A percentile compares a stretch with the other conserved stretches of the same genome.
These are phyloP conservation scores for Thelephora terrestris DNA, from an alignment of 1,284 basidiomycete genomes.

Conservation along the genomic window DNA sequence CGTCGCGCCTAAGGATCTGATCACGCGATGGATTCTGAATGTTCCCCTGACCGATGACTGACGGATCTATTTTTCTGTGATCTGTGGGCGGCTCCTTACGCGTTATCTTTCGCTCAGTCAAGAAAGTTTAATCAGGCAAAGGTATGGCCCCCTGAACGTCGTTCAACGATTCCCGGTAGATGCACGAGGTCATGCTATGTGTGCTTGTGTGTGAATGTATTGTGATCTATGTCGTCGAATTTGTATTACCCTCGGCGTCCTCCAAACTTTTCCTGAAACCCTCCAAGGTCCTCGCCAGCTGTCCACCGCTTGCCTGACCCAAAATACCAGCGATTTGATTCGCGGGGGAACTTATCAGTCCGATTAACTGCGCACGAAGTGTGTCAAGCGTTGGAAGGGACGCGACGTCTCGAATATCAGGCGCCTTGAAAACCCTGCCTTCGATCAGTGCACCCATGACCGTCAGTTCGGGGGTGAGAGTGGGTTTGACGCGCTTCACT, in stretches of 20 bases:
- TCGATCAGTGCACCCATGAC: slow-evolving; percentile 72
- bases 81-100: too few relatives aligned
- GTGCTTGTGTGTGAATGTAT: too few relatives aligned
- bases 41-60: slow-evolving; percentile 9
- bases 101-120: too few relatives aligned
- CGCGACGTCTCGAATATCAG: slow-evolving; percentile 49
- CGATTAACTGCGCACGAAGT: slow-evolving; percentile 65
- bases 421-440: slow-evolving; percentile 51
- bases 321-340: slow-evolving; percentile 60
- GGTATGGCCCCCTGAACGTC: too few relatives aligned
- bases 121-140: too few relatives aligned
- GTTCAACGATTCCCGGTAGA: too few relatives aligned
- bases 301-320: slow-evolving; percentile 64
- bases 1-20: slow-evolving; percentile 10
- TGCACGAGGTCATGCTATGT: too few relatives aligned
- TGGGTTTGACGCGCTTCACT: slow-evolving; percentile 43
- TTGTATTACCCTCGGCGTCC: slow-evolving; percentile 27
- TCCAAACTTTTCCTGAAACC: slow-evolving; percentile 68
- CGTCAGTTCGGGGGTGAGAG: slow-evolving; percentile 49
- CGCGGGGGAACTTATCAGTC: slow-evolving; percentile 61
- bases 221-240: too few relatives aligned
- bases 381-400: slow-evolving; percentile 63
- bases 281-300: slow-evolving; percentile 64
- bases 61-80: too few relatives aligned
- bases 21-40: slow-evolving; percentile 16